Evolutionary conservation across 495 filamentous ascomycete species (phyloP).

Genomic region (Hypoxylon perforatum): DNA sequence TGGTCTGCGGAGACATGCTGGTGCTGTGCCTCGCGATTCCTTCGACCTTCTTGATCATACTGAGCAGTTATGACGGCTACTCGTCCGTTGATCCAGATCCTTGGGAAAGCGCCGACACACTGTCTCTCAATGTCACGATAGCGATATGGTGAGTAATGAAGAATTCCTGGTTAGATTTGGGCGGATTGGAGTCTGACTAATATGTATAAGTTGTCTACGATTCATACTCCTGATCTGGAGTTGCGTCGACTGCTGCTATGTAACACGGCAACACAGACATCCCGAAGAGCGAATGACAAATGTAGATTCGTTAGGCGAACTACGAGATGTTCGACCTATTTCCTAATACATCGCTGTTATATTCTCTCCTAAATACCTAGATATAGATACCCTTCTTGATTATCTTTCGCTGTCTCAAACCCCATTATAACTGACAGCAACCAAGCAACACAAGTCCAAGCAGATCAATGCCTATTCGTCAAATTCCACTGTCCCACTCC

Average conservation of each 20-base stretch:
- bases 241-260: slow-evolving; percentile 32
- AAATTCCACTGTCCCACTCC: background rate
- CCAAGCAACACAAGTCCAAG: no score
- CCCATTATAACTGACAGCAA: no score
- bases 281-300: slow-evolving; percentile 7
- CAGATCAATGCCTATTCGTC: background rate
- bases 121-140: slow-evolving; percentile 26
- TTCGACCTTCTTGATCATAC: slow-evolving; percentile 29
- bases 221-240: slow-evolving; percentile 34
- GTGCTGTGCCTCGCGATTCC: slow-evolving; percentile 35
- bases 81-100: slow-evolving; percentile 19
- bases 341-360: slow-evolving; percentile 1
- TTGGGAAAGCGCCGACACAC: slow-evolving; percentile 26
- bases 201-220: slow-evolving; percentile 17
- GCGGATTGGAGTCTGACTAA: slow-evolving; percentile 6
- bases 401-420: no score
- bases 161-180: background rate
- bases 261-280: slow-evolving; percentile 17
- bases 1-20: slow-evolving; percentile 28
- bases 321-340: slow-evolving; percentile 19
- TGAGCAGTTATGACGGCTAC: background rate
- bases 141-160: slow-evolving; percentile 36
- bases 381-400: no score
- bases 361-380: background rate
- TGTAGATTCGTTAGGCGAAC: slow-evolving; percentile 27